A percentile compares a stretch with the other conserved stretches of the same genome.
phyloP scores from a whole-genome alignment of 1,139 yeast genomes.

The Saccharomyces hybrid region DNA sequence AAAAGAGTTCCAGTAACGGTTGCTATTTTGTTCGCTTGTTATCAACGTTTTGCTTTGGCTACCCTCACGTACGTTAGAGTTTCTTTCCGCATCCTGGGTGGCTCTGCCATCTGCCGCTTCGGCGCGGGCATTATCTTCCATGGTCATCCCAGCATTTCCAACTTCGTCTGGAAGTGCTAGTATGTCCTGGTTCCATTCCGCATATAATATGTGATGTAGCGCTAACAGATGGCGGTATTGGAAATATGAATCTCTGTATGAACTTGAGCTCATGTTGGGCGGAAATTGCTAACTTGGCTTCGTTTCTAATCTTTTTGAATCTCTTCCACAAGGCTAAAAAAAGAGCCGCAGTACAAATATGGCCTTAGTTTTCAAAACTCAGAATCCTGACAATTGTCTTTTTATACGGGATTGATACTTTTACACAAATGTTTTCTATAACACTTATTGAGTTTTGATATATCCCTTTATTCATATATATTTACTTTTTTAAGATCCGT shows the following conservation, averaged over 20 bases:
- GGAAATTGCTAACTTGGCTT: not conserved
- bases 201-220: constrained; percentile 20
- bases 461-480: too few species aligned
- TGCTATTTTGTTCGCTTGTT: not conserved
- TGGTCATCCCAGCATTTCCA: not conserved
- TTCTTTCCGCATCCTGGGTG: not conserved
- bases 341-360: not conserved
- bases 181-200: constrained; percentile 25
- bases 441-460: too few species aligned
- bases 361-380: too few species aligned
- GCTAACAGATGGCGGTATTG: constrained; percentile 16
- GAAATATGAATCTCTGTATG: constrained; percentile 18
- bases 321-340: not conserved
- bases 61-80: not conserved
- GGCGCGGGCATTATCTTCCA: constrained; percentile 5
- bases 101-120: constrained; percentile 8
- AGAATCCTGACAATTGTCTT: not conserved
- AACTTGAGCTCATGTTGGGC: constrained; percentile 5
- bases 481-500: not conserved
- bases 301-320: not conserved
- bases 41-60: not conserved
- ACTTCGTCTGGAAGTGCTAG: constrained; percentile 21
- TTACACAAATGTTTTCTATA: not conserved
- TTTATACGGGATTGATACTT: not conserved
- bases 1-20: constrained; percentile 23